phyloP scores from a whole-genome alignment of 768 basidiomycete species.

The Gymnopilus dilepis region DNA sequence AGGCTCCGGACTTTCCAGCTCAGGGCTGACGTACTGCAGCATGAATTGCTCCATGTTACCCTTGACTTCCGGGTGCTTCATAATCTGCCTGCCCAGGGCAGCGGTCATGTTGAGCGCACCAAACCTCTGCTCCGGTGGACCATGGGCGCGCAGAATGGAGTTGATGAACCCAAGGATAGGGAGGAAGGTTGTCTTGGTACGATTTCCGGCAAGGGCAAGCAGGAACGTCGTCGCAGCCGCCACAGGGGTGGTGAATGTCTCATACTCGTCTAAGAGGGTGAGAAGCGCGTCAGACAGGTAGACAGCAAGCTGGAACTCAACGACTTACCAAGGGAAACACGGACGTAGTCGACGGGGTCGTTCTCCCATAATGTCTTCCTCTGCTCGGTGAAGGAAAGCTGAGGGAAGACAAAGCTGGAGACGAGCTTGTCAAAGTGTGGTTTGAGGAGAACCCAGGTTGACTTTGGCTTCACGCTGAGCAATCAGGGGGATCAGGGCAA shows the following conservation, averaged over 20 bases:
- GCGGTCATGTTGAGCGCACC: slow-evolving; percentile 87
- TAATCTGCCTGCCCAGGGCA: slow-evolving; percentile 77
- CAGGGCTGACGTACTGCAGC: slow-evolving; percentile 73
- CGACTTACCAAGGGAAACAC: slow-evolving; percentile 69
- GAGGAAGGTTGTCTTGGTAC: slow-evolving; percentile 83
- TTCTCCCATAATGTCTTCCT: slow-evolving; percentile 74
- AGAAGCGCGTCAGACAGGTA: not conserved
- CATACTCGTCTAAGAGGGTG: slow-evolving; percentile 70
- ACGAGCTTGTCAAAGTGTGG: slow-evolving; percentile 82
- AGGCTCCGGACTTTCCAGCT: slow-evolving; percentile 66
- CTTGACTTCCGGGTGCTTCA: slow-evolving; percentile 84
- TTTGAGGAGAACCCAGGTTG: slow-evolving; percentile 89
- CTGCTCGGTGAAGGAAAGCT: slow-evolving; percentile 75
- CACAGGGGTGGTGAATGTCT: slow-evolving; percentile 76
- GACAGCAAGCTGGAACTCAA: not conserved
- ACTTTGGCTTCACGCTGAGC: slow-evolving; percentile 84
- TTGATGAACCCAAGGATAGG: slow-evolving; percentile 83
- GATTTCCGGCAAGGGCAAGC: slow-evolving; percentile 74
- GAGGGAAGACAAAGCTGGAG: slow-evolving; percentile 85
- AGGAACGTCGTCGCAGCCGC: slow-evolving; percentile 84
- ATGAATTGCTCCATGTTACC: slow-evolving; percentile 80
- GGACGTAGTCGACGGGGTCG: slow-evolving; percentile 87
- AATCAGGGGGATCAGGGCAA: too few relatives aligned
- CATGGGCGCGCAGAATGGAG: slow-evolving; percentile 65
- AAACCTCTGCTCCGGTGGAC: slow-evolving; percentile 63